Evolutionary conservation across 2,329 filamentous ascomycete species (phyloP), one percentile per base, ranked within the genome.

Genomic region (Diaporthe nobilis): DNA sequence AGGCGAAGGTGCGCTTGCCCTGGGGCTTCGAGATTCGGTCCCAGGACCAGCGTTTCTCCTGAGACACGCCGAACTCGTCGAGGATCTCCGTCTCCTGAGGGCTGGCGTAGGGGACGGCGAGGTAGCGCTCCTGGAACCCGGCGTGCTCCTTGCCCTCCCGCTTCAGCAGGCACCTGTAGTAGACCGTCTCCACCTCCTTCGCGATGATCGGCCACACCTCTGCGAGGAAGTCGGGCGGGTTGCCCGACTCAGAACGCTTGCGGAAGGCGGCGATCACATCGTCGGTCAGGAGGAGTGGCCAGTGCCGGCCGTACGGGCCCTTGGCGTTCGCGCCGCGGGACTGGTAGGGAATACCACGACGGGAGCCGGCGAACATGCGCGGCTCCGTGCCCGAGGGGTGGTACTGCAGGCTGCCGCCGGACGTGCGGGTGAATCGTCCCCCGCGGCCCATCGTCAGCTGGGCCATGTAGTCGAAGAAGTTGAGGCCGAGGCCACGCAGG

Each of bases 381-480:
- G 70, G 70, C 39, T 72, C 70, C 8, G 3, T 57, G 70, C 70
- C 70, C 20, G 70, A 72, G 10, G 70, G 55, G 25, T 31, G 15
- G 25, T 72, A 72, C 28, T 49, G 55, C 20, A 72, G 37, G 17
- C 15, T 47, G 39, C 70, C 70, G 13, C 15, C 20, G 9, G 34
- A 13, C 8, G 17, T n/a, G n/a, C 49, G 67, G 28, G 15, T 28
- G 34, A 71, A 72, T 9, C 51, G 39, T n/a, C 70, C 70, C 8
- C 70, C 70, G 5, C 70, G 55, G 25, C 70, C 70, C 22, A 58
- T 34, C 0, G 70, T 72, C n/a, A 72, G 25, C 22, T 61, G 70
- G 4, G 70, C 70, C 70, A 72, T 72, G 7, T 47, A 72, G 42
- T 72, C 70, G 25, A 57, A 72, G 37, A 72, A 72, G 70, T 72